Evolutionary conservation across 2,329 filamentous ascomycete species (phyloP), one percentile per base, ranked within the genome.

Genomic region (Stemphylium beticola): DNA sequence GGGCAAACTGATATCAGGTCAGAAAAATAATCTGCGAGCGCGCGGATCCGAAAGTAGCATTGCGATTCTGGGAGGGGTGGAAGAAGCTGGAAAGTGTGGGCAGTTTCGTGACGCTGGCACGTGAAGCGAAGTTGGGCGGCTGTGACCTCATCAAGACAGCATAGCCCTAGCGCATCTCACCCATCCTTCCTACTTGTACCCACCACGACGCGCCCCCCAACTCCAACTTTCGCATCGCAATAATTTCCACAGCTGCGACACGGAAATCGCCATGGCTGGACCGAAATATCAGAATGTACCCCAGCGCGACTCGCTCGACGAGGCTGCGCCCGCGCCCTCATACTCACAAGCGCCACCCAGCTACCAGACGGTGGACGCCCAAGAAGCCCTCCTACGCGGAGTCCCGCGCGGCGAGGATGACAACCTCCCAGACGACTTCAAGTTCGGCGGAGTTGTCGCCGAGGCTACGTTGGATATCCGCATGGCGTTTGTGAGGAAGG

Each of bases 401-500:
- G 74, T 77, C 39, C 87, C 91, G 46, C 87, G 93, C 67, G 84
- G 83, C 73, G 93, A 93, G 76, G 87, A 93, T 72, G 93, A 97
- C 78, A 96, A 97, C 71, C 75, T 98, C 39, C 93, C 93, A 1
- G 93, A 98, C 80, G 93, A 98, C 78, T 98, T 98, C 86, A 98
- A 97, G 84, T 98, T 96, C 73, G 95, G 93, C 66, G 93, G 92
- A 58, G 92, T 89, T 15, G 93, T 98, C 55, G 89, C 93, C 64
- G 95, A 98, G 81, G 93, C 91, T 41, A 96, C 93, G 17, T 83
- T 98, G 72, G 92, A 96, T 71, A 96, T 99, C 74, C 90, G 93
- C 66, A 96, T 97, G 87, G 91, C 95, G 78, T 99, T 97, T 77
- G 84, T 96, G 68, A 89, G 93, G 78, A 98, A 98, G 82, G 95